Evolutionary conservation across 192 early-diverging fungal genomes (phyloP), one percentile per base, ranked within the genome.

Genomic region (Podila epicladia): DNA sequence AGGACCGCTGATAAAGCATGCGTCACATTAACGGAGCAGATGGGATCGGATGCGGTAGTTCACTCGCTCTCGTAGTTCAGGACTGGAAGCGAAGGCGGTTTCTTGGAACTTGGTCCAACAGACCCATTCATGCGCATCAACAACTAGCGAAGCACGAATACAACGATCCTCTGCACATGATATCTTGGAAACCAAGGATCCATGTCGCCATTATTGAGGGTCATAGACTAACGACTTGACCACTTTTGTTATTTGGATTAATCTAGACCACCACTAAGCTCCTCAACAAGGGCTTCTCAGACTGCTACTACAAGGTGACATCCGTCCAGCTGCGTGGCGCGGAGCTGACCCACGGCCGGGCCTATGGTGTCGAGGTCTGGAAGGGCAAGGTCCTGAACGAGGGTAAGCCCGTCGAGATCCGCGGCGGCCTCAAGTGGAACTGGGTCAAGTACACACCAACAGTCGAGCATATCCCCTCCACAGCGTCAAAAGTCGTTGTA

Each of bases 391-490:
- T 80, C 8, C 38, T 80, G 65, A 80, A 80, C 62, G 77, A 80
- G 57, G 77, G 77, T 58, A 80, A 73, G 62, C 66, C 77, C 19
- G 77, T 80, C 13, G 77, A 80, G 71, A 80, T 80, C 58, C 77
- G 77, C 55, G 77, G 77, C 65, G 77, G 77, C 37, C 48, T 80
- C 51, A 80, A 80, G 67, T 80, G 77, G 77, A 73, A 73, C 67
- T 80, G 77, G 77, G 60, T 69, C 62, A 80, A 80, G 62, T 80
- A 73, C 58, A 80, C 77, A n/a, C 77, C 77, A 64, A 51, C 77
- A 32, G 49, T 62, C 24, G 77, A 80, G 32, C 77, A 80, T 29
- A 49, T 80, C 37, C 31, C 68, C 68, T 50, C 71, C 35, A 32
- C 65, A 37, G 65, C 28, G 32, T 20, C 64, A 65, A 26, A 35